Percentiles rank a stretch among this genome's conserved stretches.
phyloP scores from a whole-genome alignment of 2,329 filamentous ascomycete genomes.

The Fusarium sp. region DNA sequence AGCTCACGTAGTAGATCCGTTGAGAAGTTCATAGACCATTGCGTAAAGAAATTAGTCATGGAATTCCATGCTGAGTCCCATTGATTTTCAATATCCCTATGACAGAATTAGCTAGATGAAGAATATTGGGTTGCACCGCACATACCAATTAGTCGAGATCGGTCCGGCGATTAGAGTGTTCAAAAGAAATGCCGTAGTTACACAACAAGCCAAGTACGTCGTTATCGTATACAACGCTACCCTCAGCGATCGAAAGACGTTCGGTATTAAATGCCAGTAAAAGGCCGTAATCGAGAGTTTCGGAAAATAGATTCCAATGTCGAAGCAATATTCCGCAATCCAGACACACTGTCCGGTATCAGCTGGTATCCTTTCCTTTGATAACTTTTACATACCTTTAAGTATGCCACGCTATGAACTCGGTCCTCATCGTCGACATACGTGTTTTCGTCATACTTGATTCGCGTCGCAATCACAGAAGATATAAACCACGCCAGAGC shows the following conservation, averaged over 20 bases:
- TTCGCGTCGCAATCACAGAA: not conserved
- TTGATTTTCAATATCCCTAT: conserved; percentile 20
- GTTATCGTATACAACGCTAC: not conserved
- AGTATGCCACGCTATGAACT: not conserved
- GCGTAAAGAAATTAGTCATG: not conserved
- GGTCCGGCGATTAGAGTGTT: not conserved
- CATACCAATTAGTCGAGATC: conserved; percentile 18
- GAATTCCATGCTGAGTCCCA: conserved; percentile 15
- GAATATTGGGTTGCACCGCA: rapidly evolving
- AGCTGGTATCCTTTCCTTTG: not conserved
- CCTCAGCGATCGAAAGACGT: not conserved
- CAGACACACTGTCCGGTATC: not conserved
- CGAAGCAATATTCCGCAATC: conserved; percentile 14
- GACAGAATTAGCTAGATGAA: rapidly evolving
- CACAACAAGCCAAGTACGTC: not conserved
- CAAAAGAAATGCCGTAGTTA: not conserved
- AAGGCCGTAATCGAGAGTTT: conserved; percentile 20
- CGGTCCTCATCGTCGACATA: not conserved
- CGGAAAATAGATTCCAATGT: conserved; percentile 9
- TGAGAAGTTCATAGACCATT: conserved; percentile 24
- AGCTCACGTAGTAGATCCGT: conserved; percentile 4
- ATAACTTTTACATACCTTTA: not conserved
- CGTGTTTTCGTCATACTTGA: not conserved
- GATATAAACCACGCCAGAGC: conserved; percentile 3
- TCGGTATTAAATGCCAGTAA: conserved; percentile 23